Evolutionary conservation across 805 yeast species (phyloP).

Genomic region (Candida palmyrensis): DNA sequence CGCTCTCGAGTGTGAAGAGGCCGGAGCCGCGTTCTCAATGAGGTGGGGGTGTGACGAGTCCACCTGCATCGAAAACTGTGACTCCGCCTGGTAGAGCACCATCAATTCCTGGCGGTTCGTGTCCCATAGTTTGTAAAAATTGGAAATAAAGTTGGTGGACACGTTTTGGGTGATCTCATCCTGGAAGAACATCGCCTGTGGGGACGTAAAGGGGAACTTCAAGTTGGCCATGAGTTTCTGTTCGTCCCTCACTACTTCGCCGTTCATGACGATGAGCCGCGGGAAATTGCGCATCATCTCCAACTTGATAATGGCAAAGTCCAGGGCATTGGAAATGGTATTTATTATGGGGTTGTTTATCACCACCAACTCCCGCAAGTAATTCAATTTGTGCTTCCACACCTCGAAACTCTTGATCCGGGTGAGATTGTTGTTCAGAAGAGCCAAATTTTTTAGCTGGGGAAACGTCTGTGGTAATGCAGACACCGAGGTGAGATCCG

Average conservation of each 20-base stretch:
- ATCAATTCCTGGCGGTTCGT: constrained; percentile 62
- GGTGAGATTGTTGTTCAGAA: constrained; percentile 68
- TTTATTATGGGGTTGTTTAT: constrained; percentile 69
- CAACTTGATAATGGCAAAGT: constrained; percentile 40
- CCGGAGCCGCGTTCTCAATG: constrained; percentile 7
- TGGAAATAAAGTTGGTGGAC: constrained; percentile 73
- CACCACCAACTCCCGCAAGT: constrained; percentile 72
- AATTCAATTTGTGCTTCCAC: constrained; percentile 72
- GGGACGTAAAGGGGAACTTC: constrained; percentile 49
- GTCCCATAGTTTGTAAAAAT: constrained; percentile 81
- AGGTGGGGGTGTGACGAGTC: constrained; percentile 64
- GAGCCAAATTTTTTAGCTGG: constrained; percentile 65
- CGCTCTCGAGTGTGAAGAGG: constrained; percentile 6
- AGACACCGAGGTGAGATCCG: constrained; percentile 54
- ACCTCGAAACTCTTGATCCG: constrained; percentile 57
- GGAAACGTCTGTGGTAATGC: constrained; percentile 76
- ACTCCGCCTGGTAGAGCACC: constrained; percentile 71
- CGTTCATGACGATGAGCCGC: constrained; percentile 72
- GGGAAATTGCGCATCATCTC: constrained; percentile 77
- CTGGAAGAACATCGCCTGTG: constrained; percentile 76
- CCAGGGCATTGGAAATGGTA: constrained; percentile 21
- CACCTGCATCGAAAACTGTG: constrained; percentile 78
- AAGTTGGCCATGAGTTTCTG: constrained; percentile 46
- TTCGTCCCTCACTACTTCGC: constrained; percentile 73
- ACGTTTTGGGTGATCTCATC: constrained; percentile 62